phyloP scores from a whole-genome alignment of 257 asterid genomes.

The Orobanche coerulescens region DNA sequence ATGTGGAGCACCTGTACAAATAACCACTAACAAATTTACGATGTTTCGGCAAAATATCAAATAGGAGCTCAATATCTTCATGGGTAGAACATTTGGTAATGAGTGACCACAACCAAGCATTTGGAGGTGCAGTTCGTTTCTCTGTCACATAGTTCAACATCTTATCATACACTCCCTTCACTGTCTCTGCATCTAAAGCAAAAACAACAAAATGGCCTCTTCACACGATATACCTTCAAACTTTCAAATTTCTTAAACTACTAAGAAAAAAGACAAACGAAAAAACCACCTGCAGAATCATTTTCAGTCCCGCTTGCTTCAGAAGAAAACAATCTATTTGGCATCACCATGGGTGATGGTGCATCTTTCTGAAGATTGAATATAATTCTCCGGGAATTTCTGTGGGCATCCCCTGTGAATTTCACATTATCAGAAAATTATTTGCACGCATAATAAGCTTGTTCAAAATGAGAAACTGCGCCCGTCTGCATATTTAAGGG shows the following conservation, averaged over 20 bases:
- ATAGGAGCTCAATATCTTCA: slow-evolving; percentile 70
- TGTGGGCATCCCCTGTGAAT: slow-evolving; percentile 31
- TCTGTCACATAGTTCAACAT: slow-evolving; percentile 45
- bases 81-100: slow-evolving; percentile 48
- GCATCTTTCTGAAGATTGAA: slow-evolving; percentile 17
- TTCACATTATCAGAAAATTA: slow-evolving; percentile 10
- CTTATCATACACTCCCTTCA: slow-evolving; percentile 59
- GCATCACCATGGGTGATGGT: slow-evolving; percentile 22
- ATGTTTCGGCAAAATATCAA: slow-evolving; percentile 62
- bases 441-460: not conserved
- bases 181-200: slow-evolving; percentile 53
- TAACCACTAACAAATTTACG: slow-evolving; percentile 61
- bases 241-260: not conserved
- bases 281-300: slow-evolving; percentile 43
- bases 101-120: slow-evolving; percentile 78
- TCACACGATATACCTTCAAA: slow-evolving; percentile 6
- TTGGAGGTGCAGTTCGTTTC: slow-evolving; percentile 80
- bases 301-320: slow-evolving; percentile 32
- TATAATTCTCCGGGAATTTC: slow-evolving; percentile 19
- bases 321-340: slow-evolving; percentile 40
- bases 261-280: not conserved
- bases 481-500: not conserved
- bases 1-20: not conserved
- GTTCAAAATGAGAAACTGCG: not conserved
- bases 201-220: slow-evolving; percentile 18